Evolutionary conservation across 2,329 filamentous ascomycete species (phyloP).

Genomic region (Neofusicoccum kwambonambiense): DNA sequence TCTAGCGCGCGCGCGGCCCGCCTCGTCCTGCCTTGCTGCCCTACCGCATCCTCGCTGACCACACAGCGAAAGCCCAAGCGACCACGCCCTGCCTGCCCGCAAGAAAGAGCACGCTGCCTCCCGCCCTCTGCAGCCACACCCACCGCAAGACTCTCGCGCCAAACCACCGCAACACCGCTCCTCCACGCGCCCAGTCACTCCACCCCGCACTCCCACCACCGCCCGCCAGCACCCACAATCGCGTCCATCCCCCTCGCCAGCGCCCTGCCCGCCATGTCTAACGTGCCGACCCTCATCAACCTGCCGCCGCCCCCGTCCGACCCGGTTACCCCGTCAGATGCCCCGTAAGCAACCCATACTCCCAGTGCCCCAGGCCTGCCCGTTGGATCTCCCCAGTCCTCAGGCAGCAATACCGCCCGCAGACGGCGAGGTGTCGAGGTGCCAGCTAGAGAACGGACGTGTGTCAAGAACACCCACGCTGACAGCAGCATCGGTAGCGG

Average conservation of each 20-base stretch:
- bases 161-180: background rate
- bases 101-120: background rate
- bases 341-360: constrained; percentile 63
- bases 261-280: constrained; percentile 28
- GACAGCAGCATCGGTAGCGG: constrained; percentile 56
- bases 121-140: background rate
- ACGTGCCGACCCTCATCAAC: constrained; percentile 72
- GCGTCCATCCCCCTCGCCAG: background rate
- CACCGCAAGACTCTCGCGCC: background rate
- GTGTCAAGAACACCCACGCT: background rate
- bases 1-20: background rate
- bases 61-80: background rate
- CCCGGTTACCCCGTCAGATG: constrained; percentile 82
- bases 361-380: background rate
- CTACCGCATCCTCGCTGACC: background rate
- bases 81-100: background rate
- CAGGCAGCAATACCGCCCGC: constrained; percentile 13
- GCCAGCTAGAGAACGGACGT: background rate
- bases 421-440: constrained; percentile 20
- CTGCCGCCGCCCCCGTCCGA: constrained; percentile 79
- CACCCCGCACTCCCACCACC: background rate
- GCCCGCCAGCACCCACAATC: background rate
- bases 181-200: background rate
- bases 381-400: background rate
- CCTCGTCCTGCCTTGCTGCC: constrained; percentile 3